A percentile compares a stretch with the other conserved stretches of the same genome.
Conservation (phyloP, 176 grass and related monocot species). For the Oryza brachyantha region DNA sequence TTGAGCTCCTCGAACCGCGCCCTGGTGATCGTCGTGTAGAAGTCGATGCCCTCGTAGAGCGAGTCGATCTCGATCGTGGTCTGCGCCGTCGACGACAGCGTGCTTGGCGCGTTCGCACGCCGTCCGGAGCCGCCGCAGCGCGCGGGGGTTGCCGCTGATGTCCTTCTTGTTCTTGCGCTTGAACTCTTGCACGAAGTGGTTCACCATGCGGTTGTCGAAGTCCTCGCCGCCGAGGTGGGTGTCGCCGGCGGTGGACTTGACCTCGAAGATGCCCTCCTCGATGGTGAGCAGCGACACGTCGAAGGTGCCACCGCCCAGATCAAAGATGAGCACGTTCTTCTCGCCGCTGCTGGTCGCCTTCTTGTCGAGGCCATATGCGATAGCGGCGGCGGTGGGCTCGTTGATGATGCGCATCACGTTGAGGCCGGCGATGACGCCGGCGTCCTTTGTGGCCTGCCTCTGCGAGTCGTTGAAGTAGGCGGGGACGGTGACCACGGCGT, state of each 20-base stretch:
- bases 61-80: conserved; percentile 97
- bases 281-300: conserved; percentile 68
- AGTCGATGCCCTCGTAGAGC: conserved; percentile 86
- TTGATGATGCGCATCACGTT: conserved; percentile 73
- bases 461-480: conserved; percentile 64
- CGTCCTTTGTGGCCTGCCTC: conserved; percentile 66
- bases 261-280: conserved; percentile 77
- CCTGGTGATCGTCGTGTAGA: conserved; percentile 88
- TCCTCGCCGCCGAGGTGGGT: conserved; percentile 60
- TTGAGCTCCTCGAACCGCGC: conserved; percentile 93
- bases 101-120: conserved; percentile 88
- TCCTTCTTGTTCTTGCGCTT: conserved; percentile 70
- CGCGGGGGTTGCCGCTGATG: conserved; percentile 48
- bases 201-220: conserved; percentile 76
- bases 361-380: conserved; percentile 62
- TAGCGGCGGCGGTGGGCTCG: conserved; percentile 59
- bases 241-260: conserved; percentile 61
- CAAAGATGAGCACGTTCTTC: conserved; percentile 70
- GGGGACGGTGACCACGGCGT: conserved; percentile 46
- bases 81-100: conserved; percentile 83
- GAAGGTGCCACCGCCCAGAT: conserved; percentile 58
- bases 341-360: conserved; percentile 45
- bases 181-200: conserved; percentile 75
- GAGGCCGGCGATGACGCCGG: conserved; percentile 43
- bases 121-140: conserved; percentile 52